Evolutionary conservation across 495 filamentous ascomycete species (phyloP).

Genomic region (Xylaria sp.): DNA sequence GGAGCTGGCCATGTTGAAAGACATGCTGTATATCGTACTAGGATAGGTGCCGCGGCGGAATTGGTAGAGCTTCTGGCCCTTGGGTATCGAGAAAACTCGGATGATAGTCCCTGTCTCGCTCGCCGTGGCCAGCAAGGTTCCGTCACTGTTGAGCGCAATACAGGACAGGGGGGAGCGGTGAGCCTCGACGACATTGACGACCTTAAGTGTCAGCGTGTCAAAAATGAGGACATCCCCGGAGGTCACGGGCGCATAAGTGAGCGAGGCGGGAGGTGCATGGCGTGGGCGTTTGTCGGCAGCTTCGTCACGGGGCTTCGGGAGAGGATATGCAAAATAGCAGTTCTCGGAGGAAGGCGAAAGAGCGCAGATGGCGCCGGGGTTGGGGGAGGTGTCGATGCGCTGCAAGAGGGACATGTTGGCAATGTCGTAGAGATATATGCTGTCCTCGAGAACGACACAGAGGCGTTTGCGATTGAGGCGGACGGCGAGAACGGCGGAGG

Average conservation of each 20-base stretch:
- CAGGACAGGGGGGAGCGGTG: slow-evolving; percentile 91
- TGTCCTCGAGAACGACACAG: slow-evolving; percentile 89
- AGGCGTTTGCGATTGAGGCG: slow-evolving; percentile 93
- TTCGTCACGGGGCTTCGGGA: slow-evolving; percentile 77
- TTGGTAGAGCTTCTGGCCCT: slow-evolving; percentile 90
- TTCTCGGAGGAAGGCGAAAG: slow-evolving; percentile 93
- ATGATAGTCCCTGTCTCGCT: slow-evolving; percentile 98
- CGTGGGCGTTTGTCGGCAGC: slow-evolving; percentile 68
- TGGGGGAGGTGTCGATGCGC: slow-evolving; percentile 91
- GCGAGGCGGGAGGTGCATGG: slow-evolving; percentile 80
- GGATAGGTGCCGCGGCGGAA: slow-evolving; percentile 95
- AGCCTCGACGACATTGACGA: slow-evolving; percentile 91
- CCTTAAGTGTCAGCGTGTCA: slow-evolving; percentile 83
- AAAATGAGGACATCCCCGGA: slow-evolving; percentile 94
- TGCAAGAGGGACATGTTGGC: slow-evolving; percentile 94
- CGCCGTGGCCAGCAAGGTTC: slow-evolving; percentile 91
- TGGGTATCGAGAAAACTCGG: slow-evolving; percentile 88
- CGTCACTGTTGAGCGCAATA: slow-evolving; percentile 89
- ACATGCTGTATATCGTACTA: slow-evolving; percentile 96
- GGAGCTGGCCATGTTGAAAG: slow-evolving; percentile 94
- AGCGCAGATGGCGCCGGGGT: slow-evolving; percentile 88
- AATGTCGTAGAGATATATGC: slow-evolving; percentile 98
- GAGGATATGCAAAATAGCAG: slow-evolving; percentile 92
- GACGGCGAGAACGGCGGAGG: slow-evolving; percentile 89
- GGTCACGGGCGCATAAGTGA: slow-evolving; percentile 73